Conservation (phyloP, 768 basidiomycete species). For the Trametes maxima region DNA sequence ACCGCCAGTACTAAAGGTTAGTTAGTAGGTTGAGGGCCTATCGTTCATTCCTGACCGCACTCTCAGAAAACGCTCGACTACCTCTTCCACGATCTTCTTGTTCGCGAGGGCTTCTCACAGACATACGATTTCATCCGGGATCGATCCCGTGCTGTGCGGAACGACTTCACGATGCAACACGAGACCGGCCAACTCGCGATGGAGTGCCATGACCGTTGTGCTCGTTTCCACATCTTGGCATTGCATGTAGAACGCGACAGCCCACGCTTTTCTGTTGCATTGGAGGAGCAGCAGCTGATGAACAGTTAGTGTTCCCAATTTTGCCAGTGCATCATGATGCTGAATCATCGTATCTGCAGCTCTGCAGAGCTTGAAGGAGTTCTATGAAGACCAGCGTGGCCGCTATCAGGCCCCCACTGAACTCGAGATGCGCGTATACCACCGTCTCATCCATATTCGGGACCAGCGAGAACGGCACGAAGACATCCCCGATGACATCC, state of each 20-base stretch:
- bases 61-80: constrained; percentile 85
- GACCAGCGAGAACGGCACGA: constrained; percentile 79
- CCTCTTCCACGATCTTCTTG: constrained; percentile 82
- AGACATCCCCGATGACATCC: constrained; percentile 68
- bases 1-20: constrained; percentile 77
- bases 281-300: constrained; percentile 91
- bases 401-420: constrained; percentile 77
- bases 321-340: background rate
- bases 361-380: constrained; percentile 89
- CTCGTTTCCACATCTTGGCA: constrained; percentile 88
- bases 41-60: constrained; percentile 1
- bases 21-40: constrained; percentile 6
- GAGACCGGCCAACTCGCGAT: constrained; percentile 76
- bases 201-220: constrained; percentile 91
- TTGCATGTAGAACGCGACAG: constrained; percentile 66
- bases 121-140: constrained; percentile 89
- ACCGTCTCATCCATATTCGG: constrained; percentile 88
- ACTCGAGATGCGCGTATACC: constrained; percentile 95
- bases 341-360: constrained; percentile 49
- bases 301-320: constrained; percentile 62
- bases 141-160: constrained; percentile 85
- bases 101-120: constrained; percentile 64
- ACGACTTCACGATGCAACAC: constrained; percentile 94
- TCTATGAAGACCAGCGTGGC: constrained; percentile 80
- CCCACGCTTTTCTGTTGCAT: constrained; percentile 56